Percentiles rank a stretch among this genome's conserved stretches.
Evolutionary conservation across 306 rosid genomes (phyloP).

Genomic region (Medicago lupulina): DNA sequence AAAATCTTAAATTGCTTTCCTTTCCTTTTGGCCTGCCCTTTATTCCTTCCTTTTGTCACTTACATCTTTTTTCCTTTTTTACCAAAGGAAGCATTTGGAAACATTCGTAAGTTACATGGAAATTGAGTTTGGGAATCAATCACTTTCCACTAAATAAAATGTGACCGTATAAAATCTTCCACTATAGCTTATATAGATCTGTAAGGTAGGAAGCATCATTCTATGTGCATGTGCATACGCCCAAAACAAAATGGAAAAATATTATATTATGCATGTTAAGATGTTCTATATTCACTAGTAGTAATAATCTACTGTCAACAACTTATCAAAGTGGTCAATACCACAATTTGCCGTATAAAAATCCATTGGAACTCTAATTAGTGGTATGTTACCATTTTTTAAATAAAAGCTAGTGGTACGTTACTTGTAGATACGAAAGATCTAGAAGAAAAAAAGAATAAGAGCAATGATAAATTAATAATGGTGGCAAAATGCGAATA

Average conservation of each 20-base stretch:
- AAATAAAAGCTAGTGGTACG: too few species aligned
- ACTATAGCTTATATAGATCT: neutral
- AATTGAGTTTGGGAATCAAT: neutral
- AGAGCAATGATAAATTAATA: neutral
- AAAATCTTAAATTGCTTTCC: neutral
- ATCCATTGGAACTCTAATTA: neutral
- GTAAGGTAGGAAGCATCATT: neutral
- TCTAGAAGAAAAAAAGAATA: neutral
- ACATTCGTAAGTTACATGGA: neutral
- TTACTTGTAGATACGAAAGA: neutral
- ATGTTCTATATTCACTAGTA: neutral
- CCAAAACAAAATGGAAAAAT: neutral
- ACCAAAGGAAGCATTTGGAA: neutral
- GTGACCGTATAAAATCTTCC: neutral
- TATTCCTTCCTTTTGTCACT: conserved; percentile 30
- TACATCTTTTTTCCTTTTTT: neutral
- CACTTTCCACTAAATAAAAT: neutral
- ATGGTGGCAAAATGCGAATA: neutral
- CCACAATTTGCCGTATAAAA: too few species aligned
- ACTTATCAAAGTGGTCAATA: too few species aligned
- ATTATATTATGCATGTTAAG: neutral
- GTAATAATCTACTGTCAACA: too few species aligned
- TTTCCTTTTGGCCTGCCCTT: conserved; percentile 35
- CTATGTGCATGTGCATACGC: neutral
- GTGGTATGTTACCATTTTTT: neutral